Base-by-base conservation (phyloP, 2,329 filamentous ascomycete genomes). In the Teratosphaeriaceae sp. region DNA sequence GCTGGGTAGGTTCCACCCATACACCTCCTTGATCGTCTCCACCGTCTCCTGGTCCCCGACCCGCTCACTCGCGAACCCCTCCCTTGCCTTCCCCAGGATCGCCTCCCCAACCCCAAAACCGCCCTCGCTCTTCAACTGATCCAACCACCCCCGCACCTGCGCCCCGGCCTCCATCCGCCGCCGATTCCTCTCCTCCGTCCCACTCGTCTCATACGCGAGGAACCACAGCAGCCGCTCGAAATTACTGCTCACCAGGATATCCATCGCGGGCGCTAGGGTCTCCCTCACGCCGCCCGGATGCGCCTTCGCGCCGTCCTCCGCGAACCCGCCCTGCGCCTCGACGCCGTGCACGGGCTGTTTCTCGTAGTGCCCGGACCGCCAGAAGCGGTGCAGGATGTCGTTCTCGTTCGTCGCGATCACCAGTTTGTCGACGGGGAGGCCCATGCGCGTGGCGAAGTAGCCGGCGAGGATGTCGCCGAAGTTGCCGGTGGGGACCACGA, bases 161-260 rank as follows among this genome's bases (percentile, higher is more conserved):
- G 87, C 80, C 2, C 87, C 84, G 7, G 75, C 75, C 42, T 69
- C 64, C 55, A 70, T 68, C 49, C 72, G 65, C 40, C 68, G 63
- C 47, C 70, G 63, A 6, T 69, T 66, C 5, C 67, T 61, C 15
- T 66, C 64, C 42, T 65, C 65, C 26, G 58, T 48, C 33, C 58
- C 53, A 46, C 68, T 80, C 47, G 81, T 83, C 54, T 85, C 77
- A 67, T 87, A 86, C 1, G 88, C 84, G 21, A 97, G 73, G 73
- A 87, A 96, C 90, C 90, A 97, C 9, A 98, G 75, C 4, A 98
- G 74, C 23, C 92, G 80, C 73, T 98, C 92, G 62, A 98, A 97
- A 72, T 98, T 98, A 64, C 85, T 92, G 20, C 85, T 90, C 11
- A 97, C 89, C 3, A 97, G 74, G 52, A 97, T 97, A 65, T 98